Evolutionary conservation across 768 basidiomycete genomes (phyloP).

Genomic region (Mycena venus): DNA sequence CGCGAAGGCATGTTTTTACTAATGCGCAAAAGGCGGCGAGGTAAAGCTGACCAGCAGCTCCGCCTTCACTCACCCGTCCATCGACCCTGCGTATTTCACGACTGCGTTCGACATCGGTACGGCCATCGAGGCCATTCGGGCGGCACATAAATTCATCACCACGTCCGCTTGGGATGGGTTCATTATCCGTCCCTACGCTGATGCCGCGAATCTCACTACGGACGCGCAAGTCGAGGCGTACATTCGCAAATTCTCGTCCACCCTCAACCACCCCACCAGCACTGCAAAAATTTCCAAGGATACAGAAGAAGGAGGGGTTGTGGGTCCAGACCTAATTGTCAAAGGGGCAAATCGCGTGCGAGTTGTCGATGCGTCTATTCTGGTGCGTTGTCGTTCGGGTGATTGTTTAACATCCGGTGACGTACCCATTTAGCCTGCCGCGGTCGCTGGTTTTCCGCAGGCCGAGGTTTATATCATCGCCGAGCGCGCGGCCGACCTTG

Average conservation of each 20-base stretch:
- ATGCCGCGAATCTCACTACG: neutral
- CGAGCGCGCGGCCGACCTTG: slow-evolving; percentile 38
- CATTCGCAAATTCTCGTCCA: neutral
- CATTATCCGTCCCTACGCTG: slow-evolving; percentile 8
- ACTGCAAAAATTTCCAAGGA: slow-evolving; percentile 23
- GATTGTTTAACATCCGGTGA: neutral
- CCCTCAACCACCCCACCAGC: slow-evolving; percentile 15
- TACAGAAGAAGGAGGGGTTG: slow-evolving; percentile 7
- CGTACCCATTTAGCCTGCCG: neutral
- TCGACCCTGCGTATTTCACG: slow-evolving; percentile 22
- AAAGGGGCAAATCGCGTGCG: slow-evolving; percentile 18
- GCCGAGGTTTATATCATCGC: slow-evolving; percentile 36
- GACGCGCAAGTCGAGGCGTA: slow-evolving; percentile 22
- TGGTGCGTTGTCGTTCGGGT: slow-evolving; percentile 1
- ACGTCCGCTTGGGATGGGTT: slow-evolving; percentile 11
- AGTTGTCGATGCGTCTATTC: slow-evolving; percentile 30
- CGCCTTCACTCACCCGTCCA: slow-evolving; percentile 22
- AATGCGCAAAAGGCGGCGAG: neutral
- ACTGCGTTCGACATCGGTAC: slow-evolving; percentile 26
- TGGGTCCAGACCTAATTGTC: slow-evolving; percentile 18
- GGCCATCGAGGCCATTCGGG: slow-evolving; percentile 3
- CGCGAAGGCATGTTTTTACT: neutral
- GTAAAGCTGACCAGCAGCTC: slow-evolving; percentile 8
- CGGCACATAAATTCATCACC: slow-evolving; percentile 4
- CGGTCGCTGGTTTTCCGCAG: slow-evolving; percentile 28